Conservation (phyloP, 1,284 basidiomycete genomes). For the Peniophora sp. region DNA sequence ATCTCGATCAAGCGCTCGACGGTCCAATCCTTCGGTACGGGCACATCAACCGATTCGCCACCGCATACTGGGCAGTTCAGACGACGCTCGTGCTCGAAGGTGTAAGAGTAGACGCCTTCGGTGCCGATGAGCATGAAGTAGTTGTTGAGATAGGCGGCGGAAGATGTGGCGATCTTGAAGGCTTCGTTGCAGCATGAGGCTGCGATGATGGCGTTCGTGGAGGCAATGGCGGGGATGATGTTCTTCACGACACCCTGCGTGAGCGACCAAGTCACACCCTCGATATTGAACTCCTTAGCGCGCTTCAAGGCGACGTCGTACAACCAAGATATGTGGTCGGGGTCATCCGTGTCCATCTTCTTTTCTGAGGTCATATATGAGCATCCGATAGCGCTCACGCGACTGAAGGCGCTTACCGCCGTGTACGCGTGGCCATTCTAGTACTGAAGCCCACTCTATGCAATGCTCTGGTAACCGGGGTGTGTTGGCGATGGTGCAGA, state of each 20-base stretch:
- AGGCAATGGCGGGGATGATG: constrained; percentile 97
- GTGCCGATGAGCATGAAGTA: constrained; percentile 98
- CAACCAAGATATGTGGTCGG: constrained; percentile 95
- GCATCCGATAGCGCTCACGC: neutral
- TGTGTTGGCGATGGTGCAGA: constrained; percentile 99
- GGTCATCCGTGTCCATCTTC: constrained; percentile 94
- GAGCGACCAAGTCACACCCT: constrained; percentile 95
- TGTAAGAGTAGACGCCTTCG: constrained; percentile 95
- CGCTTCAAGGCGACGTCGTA: constrained; percentile 74
- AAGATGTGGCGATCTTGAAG: constrained; percentile 95
- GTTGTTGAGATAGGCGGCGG: constrained; percentile 92
- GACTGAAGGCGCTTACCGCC: constrained; percentile 50
- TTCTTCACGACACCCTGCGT: constrained; percentile 99
- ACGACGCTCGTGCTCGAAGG: constrained; percentile 92
- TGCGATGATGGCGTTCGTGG: constrained; percentile 93
- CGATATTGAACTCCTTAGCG: constrained; percentile 91
- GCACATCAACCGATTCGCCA: constrained; percentile 73
- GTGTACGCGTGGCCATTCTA: constrained; percentile 93
- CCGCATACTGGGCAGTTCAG: constrained; percentile 97
- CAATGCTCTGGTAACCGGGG: constrained; percentile 98
- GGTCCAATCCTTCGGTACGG: constrained; percentile 63
- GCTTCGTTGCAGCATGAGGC: constrained; percentile 99
- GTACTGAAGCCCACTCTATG: constrained; percentile 99
- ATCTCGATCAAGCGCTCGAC: constrained; percentile 83
- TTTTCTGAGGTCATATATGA: constrained; percentile 49